A percentile compares a stretch with the other conserved stretches of the same genome.
These are phyloP conservation scores for Sporobolomyces pararoseus DNA, from an alignment of 768 basidiomycete species.

Conservation along the genomic window DNA sequence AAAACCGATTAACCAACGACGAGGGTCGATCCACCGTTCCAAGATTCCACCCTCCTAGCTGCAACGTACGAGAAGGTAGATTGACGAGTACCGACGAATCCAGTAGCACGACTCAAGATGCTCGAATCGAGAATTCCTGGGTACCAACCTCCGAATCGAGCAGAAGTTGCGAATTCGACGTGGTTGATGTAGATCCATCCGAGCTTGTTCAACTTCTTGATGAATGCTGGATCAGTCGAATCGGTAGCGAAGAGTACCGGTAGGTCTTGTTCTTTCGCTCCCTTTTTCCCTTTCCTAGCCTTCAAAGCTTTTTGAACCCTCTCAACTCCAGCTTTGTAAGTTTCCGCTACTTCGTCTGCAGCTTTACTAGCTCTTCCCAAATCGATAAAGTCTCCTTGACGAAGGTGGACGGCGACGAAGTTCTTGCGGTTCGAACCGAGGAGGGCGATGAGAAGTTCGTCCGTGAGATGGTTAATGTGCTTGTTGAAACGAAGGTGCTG, in stretches of 20 bases:
- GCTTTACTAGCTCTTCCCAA: conserved; percentile 21
- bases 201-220: conserved; percentile 18
- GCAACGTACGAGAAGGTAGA: conserved; percentile 33
- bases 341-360: conserved; percentile 15
- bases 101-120: conserved; percentile 9
- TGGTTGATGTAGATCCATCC: conserved; percentile 36
- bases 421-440: conserved; percentile 28
- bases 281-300: neutral
- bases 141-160: conserved; percentile 29
- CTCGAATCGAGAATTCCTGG: conserved; percentile 21
- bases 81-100: conserved; percentile 29
- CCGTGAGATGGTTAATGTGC: conserved; percentile 35
- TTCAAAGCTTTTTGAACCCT: conserved; percentile 15
- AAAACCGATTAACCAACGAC: conserved; percentile 25
- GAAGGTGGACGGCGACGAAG: conserved; percentile 35
- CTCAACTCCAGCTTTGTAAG: conserved; percentile 20
- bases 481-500: conserved; percentile 25
- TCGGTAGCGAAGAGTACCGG: conserved; percentile 35
- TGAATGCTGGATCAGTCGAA: conserved; percentile 31
- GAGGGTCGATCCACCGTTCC: conserved; percentile 18
- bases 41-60: conserved; percentile 28
- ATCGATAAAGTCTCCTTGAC: conserved; percentile 32
- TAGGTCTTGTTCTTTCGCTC: neutral
- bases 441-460: conserved; percentile 34
- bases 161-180: conserved; percentile 11